Base-by-base conservation (phyloP, 2,329 filamentous ascomycete species). In the Phyllosticta ampelicida region DNA sequence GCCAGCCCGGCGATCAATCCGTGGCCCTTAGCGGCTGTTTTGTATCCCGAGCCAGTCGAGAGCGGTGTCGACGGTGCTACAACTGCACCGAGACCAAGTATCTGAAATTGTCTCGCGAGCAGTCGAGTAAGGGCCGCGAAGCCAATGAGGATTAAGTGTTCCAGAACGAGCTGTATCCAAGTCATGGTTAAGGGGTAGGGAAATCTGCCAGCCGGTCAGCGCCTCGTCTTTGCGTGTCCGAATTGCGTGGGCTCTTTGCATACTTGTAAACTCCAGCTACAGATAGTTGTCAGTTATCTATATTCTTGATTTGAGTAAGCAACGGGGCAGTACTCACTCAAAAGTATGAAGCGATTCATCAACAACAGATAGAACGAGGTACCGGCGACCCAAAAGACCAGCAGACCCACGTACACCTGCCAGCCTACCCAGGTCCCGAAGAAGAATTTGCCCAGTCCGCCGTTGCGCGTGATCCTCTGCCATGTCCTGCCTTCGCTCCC, bases 181-280 rank as follows among this genome's bases (percentile, higher is more conserved):
- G 78, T 79, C 54, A 75, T 72, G 9, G 77, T 75, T 28, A 81
- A 67, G 13, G 79, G 79, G 60, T 79, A 81, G 1, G 75, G 75
- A 60, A 81, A 80, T 63, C 77, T 79, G 64, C 36, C 16, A 1
- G n/a, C 8, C 20, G 26, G 52, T 54, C 51, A 53, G 51, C 51
- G 20, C 9, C 18, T 19, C n/a, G 51, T n/a, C 26, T 13, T 18
- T 29, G 20, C 10, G 11, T n/a, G n/a, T 26, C 36, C 36, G n/a
- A n/a, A 5, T 44, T 5, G n/a, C n/a, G n/a, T n/a, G n/a, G n/a
- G n/a, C n/a, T n/a, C 3, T n/a, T 3, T n/a, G 30, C 66, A 58
- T 58, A 72, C 69, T 73, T 74, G 63, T 73, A 78, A 26, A 76
- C 73, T 54, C 76, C 76, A 59, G 75, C 71, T 73, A 18, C 20